Evolutionary conservation across 78 protist genomes (phyloP).

Genomic region (Guillardia theta): DNA sequence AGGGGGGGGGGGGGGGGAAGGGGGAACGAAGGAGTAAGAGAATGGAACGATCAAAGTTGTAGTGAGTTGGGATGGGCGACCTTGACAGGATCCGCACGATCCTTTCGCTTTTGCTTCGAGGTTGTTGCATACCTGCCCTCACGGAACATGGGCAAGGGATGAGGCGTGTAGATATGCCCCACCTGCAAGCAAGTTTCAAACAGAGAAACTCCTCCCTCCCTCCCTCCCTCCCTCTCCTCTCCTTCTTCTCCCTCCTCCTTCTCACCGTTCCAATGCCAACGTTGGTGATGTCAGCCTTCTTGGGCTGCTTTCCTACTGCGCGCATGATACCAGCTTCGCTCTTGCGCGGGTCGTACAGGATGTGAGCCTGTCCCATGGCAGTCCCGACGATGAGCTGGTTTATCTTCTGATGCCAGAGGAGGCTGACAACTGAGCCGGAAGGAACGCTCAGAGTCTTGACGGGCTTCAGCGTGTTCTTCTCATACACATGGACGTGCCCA

Average conservation of each 20-base stretch:
- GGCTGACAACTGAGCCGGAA: not conserved
- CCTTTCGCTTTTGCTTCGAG: not conserved
- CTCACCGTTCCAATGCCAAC: not conserved
- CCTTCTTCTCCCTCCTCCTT: not conserved
- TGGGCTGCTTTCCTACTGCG: not conserved
- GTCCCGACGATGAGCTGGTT: slow-evolving; percentile 5
- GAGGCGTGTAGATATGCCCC: not conserved
- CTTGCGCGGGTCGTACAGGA: not conserved
- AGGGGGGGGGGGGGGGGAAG: too few species aligned
- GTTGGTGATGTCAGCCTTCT: not conserved
- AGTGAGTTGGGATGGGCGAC: too few species aligned
- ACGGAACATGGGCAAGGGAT: not conserved
- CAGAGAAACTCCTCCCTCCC: not conserved
- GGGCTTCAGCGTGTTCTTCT: not conserved
- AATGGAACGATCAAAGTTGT: too few species aligned
- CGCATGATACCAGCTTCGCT: not conserved
- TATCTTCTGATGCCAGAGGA: not conserved
- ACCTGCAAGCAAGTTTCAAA: not conserved
- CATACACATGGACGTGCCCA: not conserved
- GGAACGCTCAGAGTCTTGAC: not conserved
- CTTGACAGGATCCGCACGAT: not conserved
- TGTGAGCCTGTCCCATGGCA: not conserved
- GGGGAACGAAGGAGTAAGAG: too few species aligned
- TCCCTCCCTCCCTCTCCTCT: not conserved
- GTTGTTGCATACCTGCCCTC: not conserved